Base-by-base conservation (phyloP, 2,329 filamentous ascomycete species). In the Furcasterigmium furcatum region DNA sequence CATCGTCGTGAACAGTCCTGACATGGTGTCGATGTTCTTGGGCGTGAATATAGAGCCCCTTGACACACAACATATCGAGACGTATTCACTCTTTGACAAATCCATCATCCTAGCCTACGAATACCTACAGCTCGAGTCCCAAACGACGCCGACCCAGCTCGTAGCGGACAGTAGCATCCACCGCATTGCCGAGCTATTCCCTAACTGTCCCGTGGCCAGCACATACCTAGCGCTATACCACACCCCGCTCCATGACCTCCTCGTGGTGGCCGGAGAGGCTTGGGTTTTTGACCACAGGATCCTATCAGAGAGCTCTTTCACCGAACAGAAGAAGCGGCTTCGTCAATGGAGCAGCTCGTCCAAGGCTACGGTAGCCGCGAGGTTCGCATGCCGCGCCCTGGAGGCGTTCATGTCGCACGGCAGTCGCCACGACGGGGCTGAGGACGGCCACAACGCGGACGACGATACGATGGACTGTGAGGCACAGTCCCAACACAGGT, bases 281-380 rank as follows among this genome's bases (percentile, higher is more conserved):
- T 82, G 77, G 77, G 65, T 79, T 18, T 80, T 82, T 54, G 72
- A 72, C 42, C 69, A 72, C 45, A 82, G 82, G 54, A 61, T 82
- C 5, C 58, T 70, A 3, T 61, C 67, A 5, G 58, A 62, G 3
- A 63, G 65, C 21, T 58, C 64, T 10, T 82, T 76, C 51, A 54
- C 62, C 36, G 68, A 73, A 49, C 71, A 77, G 49, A 69, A 76
- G 56, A 63, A 60, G 44, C 67, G 68, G 18, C 65, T 83, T 4
- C 63, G 65, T 21, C 54, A 57, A 25, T 80, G 77, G 76, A 58
- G 63, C 10, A 61, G 66, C 14, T 73, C 73, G 5, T 63, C 63
- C 24, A 66, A 63, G 22, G 75, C 76, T 2, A 67, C 68, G 1
- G 60, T 65, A 29, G 76, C 77, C 1, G 67, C 68, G 3, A 55